phyloP scores from a whole-genome alignment of 345 rosid genomes.

The Acer saccharum region DNA sequence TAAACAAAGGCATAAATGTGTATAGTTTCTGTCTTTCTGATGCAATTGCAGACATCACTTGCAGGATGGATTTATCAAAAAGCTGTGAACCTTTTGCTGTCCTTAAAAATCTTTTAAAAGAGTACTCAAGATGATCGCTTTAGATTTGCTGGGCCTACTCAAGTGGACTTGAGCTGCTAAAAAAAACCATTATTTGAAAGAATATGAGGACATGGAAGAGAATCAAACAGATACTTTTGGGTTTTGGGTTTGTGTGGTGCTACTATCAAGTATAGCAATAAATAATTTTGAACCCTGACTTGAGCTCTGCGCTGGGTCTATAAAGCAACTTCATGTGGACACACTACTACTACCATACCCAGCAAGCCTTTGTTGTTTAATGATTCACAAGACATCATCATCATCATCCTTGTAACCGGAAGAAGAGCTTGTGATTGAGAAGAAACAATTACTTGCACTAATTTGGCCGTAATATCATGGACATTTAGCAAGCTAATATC shows the following conservation, averaged over 20 bases:
- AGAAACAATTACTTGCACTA: not conserved
- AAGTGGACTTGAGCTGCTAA: too few relatives aligned
- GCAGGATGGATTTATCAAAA: not conserved
- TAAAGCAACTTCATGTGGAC: not conserved
- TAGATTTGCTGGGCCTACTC: not conserved
- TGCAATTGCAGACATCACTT: constrained; percentile 7
- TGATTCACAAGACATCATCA: too few relatives aligned
- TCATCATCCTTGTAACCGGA: not conserved
- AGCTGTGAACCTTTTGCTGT: not conserved
- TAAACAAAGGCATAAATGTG: not conserved
- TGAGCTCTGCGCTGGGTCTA: not conserved
- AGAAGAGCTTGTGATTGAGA: not conserved
- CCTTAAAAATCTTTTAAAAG: not conserved
- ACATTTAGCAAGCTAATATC: too few relatives aligned
- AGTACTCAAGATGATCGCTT: not conserved
- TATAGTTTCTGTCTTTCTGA: not conserved
- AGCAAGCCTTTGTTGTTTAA: not conserved
- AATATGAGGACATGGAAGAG: too few relatives aligned
- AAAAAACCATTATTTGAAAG: too few relatives aligned
- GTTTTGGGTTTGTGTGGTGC: too few relatives aligned
- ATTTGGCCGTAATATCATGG: not conserved
- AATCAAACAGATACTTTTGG: too few relatives aligned
- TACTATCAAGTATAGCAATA: too few relatives aligned
- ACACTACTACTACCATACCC: not conserved
- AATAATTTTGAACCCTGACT: not conserved